Base-by-base conservation (phyloP, 257 asterid species). In the Penstemon newberryi region DNA sequence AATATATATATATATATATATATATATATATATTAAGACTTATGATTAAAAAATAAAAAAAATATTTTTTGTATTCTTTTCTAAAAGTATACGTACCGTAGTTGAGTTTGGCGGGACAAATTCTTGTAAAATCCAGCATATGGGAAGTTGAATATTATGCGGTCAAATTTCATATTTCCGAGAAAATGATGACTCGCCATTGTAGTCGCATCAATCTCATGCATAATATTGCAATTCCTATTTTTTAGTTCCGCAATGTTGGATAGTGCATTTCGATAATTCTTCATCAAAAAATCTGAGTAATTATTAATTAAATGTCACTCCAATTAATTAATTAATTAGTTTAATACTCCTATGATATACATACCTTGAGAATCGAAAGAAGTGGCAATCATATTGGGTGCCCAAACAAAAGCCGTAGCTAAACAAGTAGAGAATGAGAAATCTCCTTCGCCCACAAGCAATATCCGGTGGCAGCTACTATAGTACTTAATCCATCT, bases 401-500 rank as follows among this genome's bases (percentile, higher is more conserved):
- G 3, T 3, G 75, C 79, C 37, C 41, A 38, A 0, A 46, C 63
- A 63, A 75, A 75, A 8, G 71, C 66, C 19, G 4, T 6, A 8
- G 67, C 72, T 40, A 75, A 25, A 40, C 62, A 6, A 46, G 75
- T 41, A 13, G 79, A 62, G 55, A 74, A 74, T 3, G 79, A 75
- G 52, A 75, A 75, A 33, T 75, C 75, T 6, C 79, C 75, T 40
- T 75, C 79, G 36, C 79, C 79, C 4, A 66, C 71, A 37, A 73
- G 64, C 7, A 71, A 15, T 42, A 71, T 71, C 55, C 38, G 5
- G 50, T 71, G 75, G 62, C 5, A 1, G 42, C 65, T 62, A 13
- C 61, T 41, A 50, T 71, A 71, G 33, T 71, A 64, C 33, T 36
- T 63, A 7, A 71, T 63, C 75, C 55, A 51, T 40, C 15, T 70